Percentiles rank a stretch among this genome's conserved stretches.
These are phyloP conservation scores for Wickerhamomyces ciferrii DNA, from an alignment of 805 yeast genomes.

Conservation along the genomic window DNA sequence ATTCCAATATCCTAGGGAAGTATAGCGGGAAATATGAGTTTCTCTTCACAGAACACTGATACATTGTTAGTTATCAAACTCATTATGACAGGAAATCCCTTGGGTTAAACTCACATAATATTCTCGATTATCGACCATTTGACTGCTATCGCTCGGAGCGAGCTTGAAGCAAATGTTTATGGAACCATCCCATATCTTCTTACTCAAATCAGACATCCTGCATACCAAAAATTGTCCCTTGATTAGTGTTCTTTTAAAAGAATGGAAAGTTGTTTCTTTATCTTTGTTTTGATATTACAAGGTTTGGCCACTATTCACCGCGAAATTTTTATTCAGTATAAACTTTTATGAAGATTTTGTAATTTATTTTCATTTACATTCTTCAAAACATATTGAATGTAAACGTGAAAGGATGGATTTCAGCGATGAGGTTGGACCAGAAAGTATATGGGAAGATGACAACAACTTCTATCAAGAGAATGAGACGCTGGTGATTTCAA, in stretches of 20 bases:
- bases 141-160: constrained; percentile 17
- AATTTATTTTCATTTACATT: no score
- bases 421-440: not conserved
- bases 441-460: constrained; percentile 10
- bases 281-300: not conserved
- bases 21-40: constrained; percentile 48
- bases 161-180: constrained; percentile 37
- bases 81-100: no score
- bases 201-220: constrained; percentile 27
- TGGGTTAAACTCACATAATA: constrained; percentile 3
- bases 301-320: not conserved
- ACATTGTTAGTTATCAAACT: constrained; percentile 5
- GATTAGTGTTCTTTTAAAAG: not conserved
- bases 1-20: constrained; percentile 30
- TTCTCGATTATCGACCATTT: constrained; percentile 9
- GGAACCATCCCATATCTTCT: constrained; percentile 49
- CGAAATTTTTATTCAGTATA: not conserved
- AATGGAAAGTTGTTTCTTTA: not conserved
- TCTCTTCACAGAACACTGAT: constrained; percentile 27
- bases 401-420: not conserved
- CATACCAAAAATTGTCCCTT: not conserved
- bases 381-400: no score
- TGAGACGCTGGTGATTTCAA: constrained; percentile 20
- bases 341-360: no score
- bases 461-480: constrained; percentile 3